phyloP scores from a whole-genome alignment of 2,329 filamentous ascomycete species.

The Fusarium sp. region DNA sequence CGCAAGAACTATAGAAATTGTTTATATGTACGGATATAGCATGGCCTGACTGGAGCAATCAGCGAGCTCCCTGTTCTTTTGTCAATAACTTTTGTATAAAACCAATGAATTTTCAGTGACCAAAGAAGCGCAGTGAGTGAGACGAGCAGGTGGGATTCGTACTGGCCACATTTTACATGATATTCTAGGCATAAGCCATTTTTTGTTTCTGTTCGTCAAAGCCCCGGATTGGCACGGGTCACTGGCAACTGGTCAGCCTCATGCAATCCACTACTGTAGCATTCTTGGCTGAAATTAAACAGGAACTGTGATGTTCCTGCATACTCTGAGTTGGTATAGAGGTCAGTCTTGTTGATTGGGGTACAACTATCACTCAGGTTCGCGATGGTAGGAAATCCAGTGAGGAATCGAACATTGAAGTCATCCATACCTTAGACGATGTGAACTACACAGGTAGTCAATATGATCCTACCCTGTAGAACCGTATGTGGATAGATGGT shows the following conservation, averaged over 20 bases:
- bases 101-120: not conserved
- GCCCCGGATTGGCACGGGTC: not conserved
- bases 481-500: not conserved
- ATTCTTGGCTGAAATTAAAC: constrained; percentile 9
- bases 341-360: not conserved
- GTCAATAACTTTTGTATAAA: constrained; percentile 25
- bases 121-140: not conserved
- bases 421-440: too few species aligned
- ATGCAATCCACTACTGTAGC: constrained; percentile 2
- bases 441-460: not conserved
- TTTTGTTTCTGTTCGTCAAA: not conserved
- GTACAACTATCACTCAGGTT: not conserved
- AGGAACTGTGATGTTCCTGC: constrained; percentile 27
- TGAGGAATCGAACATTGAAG: not conserved
- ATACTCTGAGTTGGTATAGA: not conserved
- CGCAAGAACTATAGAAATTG: constrained; percentile 40
- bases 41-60: constrained; percentile 38
- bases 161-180: not conserved
- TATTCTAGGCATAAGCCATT: not conserved
- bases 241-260: constrained; percentile 22
- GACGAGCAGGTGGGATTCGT: not conserved
- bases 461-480: not conserved
- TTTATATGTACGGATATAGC: constrained; percentile 40
- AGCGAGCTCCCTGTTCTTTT: constrained; percentile 46
- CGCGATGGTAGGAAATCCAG: too few species aligned